Base-by-base conservation (phyloP, 2,329 filamentous ascomycete species). In the Aspergillus sergii region DNA sequence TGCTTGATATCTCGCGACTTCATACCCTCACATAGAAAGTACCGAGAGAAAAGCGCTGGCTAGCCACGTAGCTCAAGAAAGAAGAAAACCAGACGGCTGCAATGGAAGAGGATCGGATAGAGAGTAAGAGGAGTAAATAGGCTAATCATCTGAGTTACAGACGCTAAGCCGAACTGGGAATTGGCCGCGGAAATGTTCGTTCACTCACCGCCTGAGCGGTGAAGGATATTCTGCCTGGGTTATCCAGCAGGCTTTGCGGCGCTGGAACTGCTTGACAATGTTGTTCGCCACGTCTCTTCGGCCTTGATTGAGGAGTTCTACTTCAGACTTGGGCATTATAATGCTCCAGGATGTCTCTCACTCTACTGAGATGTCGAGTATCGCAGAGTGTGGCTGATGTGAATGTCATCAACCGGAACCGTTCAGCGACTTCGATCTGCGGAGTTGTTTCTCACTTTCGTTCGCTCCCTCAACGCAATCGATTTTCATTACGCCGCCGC, bases 261-360 rank as follows among this genome's bases (percentile, higher is more conserved):
- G 19, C 16, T 34, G 41, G 39, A 60, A 36, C 16, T 32, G 43
- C 39, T 46, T 8, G n/a, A 54, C 10, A 55, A 26, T 11, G 11
- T 39, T 39, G 34, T 50, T 41, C 21, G 23, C 46, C 57, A 30
- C 46, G 36, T 54, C 60, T 51, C 50, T 58, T 12, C n/a, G 4
- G 28, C 45, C 12, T 41, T 60, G 32, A 57, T 48, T n/a, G 48
- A 53, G 16, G n/a, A 30, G 26, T 43, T 45, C 30, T 19, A 28
- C 54, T 43, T 55, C 10, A 51, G 51, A 50, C 46, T 43, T 59
- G 54, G 50, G 59, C 56, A 63, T 64, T 65, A 63, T 59, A 55
- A 62, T 60, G 64, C 26, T 64, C 43, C 21, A 71, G 43, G 41
- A 70, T 70, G 67, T 63, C 67, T 58, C 62, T 73, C 67, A 68